These are phyloP conservation scores for Tetrapisispora nanseiensis DNA, from an alignment of 805 yeast species.

Conservation along the genomic window DNA sequence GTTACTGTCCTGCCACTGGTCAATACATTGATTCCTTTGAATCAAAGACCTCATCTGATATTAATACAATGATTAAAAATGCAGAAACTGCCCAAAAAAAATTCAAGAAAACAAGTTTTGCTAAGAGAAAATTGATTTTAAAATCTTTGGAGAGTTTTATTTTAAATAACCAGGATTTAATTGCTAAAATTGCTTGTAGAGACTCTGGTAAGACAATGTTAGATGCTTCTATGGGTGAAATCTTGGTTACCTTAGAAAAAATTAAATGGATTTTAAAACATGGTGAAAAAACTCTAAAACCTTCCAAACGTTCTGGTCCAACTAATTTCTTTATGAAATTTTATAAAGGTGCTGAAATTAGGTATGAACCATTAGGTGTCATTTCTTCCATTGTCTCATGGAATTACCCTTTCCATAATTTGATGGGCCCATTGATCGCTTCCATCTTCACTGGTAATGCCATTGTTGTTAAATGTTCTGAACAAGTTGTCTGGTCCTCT, in stretches of 20 bases:
- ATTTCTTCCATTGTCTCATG: constrained; percentile 89
- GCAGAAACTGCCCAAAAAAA: constrained; percentile 29
- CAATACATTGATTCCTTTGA: constrained; percentile 69
- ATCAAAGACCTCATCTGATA: constrained; percentile 56
- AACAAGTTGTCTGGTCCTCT: constrained; percentile 93
- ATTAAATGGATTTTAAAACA: constrained; percentile 79
- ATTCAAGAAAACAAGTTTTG: constrained; percentile 40
- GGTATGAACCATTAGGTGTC: constrained; percentile 84
- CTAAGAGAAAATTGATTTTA: constrained; percentile 60
- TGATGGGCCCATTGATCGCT: constrained; percentile 87
- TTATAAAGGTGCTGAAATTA: constrained; percentile 86
- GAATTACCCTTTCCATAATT: constrained; percentile 95
- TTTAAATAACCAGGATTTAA: constrained; percentile 69
- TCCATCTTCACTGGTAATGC: constrained; percentile 87
- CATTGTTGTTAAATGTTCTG: constrained; percentile 87
- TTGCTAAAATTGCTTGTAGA: constrained; percentile 89
- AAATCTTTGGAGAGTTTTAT: constrained; percentile 63
- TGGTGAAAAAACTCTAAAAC: constrained; percentile 63
- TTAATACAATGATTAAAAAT: constrained; percentile 49
- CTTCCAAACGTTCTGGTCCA: constrained; percentile 79
- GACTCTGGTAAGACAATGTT: constrained; percentile 94
- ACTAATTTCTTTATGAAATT: constrained; percentile 67
- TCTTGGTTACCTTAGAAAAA: constrained; percentile 89
- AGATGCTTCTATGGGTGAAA: constrained; percentile 95
- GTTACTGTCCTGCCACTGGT: constrained; percentile 95